Base-by-base conservation (phyloP, 768 basidiomycete species). In the Hemileccinum rubropunctum region DNA sequence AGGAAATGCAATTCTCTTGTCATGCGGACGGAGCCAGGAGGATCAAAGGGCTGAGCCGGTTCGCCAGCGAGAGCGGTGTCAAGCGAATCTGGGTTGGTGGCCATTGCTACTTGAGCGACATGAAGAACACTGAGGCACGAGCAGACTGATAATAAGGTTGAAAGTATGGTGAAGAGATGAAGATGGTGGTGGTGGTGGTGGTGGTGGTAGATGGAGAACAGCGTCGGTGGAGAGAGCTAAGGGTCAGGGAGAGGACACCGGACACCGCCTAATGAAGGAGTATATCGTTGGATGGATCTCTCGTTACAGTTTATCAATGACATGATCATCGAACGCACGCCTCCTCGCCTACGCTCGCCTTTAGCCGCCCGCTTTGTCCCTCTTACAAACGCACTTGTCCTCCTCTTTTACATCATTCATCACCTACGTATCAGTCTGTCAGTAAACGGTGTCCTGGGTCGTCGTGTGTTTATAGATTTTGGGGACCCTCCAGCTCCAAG, bases 371-470 rank as follows among this genome's bases (percentile, higher is more conserved):
- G 60, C 53, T 60, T 57, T 51, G 34, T 30, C 33, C 38, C 13
- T 35, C 43, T 41, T n/a, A 10, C 77, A 80, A 49, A 53, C 59
- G 56, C 78, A 79, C 56, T 68, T 73, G 60, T 80, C 71, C 58
- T 76, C 75, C 46, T 79, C 78, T 58, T 74, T 73, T 48, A 79
- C 74, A 45, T 70, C 58, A 47, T 66, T 64, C 77, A 79, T 76
- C 41, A 79, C 78, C 79, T 79, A 56, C 20, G 35, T 36, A 48
- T 17, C n/a, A 51, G 32, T 26, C 33, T 21, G 47, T 63, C 61
- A 66, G 60, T 55, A 57, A 61, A 52, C 38, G 56, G 65, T 63
- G 56, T 53, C 57, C 49, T 43, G 56, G 61, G 63, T 56, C 63
- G 40, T 6, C 37, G 45, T 38, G 58, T 45, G 59, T 58, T 60